Evolutionary conservation across 1,284 basidiomycete species (phyloP).

Genomic region (Cerioporus squamosus): DNA sequence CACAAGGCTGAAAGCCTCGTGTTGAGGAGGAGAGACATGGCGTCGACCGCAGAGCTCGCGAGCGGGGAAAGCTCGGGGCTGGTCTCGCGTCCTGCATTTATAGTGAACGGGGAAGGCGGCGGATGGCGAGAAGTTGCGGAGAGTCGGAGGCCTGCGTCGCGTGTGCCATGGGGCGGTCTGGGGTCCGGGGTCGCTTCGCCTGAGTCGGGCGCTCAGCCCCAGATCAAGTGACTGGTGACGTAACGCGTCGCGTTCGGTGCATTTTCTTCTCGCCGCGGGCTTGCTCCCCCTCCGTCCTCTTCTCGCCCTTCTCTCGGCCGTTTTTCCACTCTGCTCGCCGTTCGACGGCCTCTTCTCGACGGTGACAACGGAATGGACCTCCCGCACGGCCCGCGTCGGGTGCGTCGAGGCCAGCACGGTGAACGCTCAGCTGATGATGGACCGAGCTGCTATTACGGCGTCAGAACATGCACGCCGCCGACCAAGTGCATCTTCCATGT

Average conservation of each 20-base stretch:
- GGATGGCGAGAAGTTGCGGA: neutral
- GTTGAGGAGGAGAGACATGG: constrained; percentile 23
- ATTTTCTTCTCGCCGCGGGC: neutral
- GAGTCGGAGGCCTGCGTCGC: neutral
- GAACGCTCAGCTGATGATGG: constrained; percentile 8
- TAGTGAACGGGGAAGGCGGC: no score
- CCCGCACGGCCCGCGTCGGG: neutral
- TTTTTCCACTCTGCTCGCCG: no score
- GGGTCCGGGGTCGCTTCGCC: neutral
- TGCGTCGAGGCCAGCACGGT: no score
- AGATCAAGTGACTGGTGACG: constrained; percentile 6
- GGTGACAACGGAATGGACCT: no score
- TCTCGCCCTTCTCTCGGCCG: neutral
- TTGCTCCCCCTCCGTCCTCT: neutral
- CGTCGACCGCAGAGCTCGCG: constrained; percentile 3
- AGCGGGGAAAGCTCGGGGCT: constrained; percentile 14
- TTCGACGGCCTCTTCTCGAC: no score
- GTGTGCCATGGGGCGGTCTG: constrained; percentile 1
- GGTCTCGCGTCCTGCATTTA: no score
- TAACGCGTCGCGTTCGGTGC: constrained; percentile 6
- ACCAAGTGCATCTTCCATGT: neutral
- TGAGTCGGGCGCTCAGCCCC: neutral
- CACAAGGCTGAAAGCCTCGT: constrained; percentile 21
- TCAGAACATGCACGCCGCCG: neutral
- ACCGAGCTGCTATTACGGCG: neutral